phyloP scores from a whole-genome alignment of 2,329 filamentous ascomycete species.

The Thelonectria olida region DNA sequence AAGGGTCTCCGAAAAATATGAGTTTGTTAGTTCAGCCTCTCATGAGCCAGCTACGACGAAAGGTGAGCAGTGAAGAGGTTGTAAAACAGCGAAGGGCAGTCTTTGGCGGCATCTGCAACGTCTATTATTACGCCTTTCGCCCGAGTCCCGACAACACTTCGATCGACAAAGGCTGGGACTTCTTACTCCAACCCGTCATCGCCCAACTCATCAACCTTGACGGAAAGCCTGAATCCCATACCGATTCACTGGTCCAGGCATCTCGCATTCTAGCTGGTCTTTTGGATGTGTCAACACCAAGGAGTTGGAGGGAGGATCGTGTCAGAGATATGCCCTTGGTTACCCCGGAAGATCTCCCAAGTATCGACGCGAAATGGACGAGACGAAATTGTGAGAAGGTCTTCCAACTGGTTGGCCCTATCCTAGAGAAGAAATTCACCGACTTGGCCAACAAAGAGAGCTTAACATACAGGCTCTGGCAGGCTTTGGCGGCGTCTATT shows the following conservation, averaged over 20 bases:
- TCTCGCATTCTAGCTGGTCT: conserved; percentile 77
- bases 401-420: conserved; percentile 67
- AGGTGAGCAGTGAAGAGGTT: conserved; percentile 63
- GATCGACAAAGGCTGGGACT: conserved; percentile 81
- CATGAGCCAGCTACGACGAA: conserved; percentile 73
- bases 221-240: conserved; percentile 49
- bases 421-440: conserved; percentile 69
- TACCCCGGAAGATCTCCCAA: conserved; percentile 79
- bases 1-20: conserved; percentile 54
- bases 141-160: conserved; percentile 73
- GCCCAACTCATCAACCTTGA: conserved; percentile 59
- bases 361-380: conserved; percentile 87
- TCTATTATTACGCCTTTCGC: conserved; percentile 84
- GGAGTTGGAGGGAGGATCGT: conserved; percentile 79
- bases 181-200: conserved; percentile 74
- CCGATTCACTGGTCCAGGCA: conserved; percentile 65
- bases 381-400: conserved; percentile 75
- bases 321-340: conserved; percentile 68
- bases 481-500: conserved; percentile 68
- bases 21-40: conserved; percentile 71
- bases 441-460: conserved; percentile 70
- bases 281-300: conserved; percentile 65
- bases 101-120: conserved; percentile 77
- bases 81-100: conserved; percentile 61
- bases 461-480: conserved; percentile 64